phyloP scores from a whole-genome alignment of 2,329 filamentous ascomycete genomes.

The Exophiala sp. region DNA sequence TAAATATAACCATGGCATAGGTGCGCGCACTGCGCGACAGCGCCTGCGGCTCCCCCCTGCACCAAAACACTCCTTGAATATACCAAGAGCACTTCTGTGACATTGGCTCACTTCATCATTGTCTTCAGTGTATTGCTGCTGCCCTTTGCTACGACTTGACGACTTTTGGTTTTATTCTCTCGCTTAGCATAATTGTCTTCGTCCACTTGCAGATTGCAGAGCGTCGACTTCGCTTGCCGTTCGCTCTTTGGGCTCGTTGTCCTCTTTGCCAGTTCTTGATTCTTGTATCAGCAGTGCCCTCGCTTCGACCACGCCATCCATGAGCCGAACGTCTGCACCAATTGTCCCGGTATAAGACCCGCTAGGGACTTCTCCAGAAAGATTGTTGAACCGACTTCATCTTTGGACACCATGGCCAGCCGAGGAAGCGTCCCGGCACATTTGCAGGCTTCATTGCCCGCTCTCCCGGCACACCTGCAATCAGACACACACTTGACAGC shows the following conservation, averaged over 20 bases:
- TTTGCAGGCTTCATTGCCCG: slow-evolving; percentile 75
- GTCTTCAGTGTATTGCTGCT: background rate
- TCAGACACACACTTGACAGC: slow-evolving; percentile 49
- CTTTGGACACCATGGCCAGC: slow-evolving; percentile 35
- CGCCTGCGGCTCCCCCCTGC: background rate
- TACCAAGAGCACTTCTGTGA: background rate
- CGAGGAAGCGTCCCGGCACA: slow-evolving; percentile 53
- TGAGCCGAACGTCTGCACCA: background rate
- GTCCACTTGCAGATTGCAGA: slow-evolving; percentile 1
- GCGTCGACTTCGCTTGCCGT: slow-evolving; percentile 5
- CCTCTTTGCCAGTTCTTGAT: background rate
- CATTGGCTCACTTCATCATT: background rate
- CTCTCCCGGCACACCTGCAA: slow-evolving; percentile 66
- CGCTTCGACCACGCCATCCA: slow-evolving; percentile 1
- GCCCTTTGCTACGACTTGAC: slow-evolving; percentile 16
- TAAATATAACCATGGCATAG: no score
- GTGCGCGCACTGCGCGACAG: no score
- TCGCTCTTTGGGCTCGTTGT: background rate
- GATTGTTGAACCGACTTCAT: background rate
- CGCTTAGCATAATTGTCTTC: slow-evolving; percentile 4
- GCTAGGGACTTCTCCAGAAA: background rate
- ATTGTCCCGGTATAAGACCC: slow-evolving; percentile 2
- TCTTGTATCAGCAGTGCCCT: background rate
- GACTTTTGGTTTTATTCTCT: slow-evolving; percentile 13
- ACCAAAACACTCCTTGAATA: slow-evolving; percentile 1